Conservation (phyloP, 345 rosid genomes). For the Boechera stricta region DNA sequence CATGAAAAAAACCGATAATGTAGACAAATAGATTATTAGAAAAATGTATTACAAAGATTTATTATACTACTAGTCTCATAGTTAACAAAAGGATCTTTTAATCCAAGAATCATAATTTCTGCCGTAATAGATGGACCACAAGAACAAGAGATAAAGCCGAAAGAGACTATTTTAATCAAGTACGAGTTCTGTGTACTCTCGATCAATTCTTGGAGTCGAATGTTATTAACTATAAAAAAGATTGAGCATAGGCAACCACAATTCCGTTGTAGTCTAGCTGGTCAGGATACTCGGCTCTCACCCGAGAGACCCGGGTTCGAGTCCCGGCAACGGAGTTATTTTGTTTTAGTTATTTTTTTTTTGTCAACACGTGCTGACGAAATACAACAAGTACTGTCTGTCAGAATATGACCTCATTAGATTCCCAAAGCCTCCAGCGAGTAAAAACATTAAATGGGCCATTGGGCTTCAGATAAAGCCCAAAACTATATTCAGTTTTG, state of each 20-base stretch:
- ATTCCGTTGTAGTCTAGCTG: conserved; percentile 54
- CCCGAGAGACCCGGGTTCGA: conserved; percentile 71
- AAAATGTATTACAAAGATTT: neutral
- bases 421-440: too few species aligned
- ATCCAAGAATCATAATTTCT: conserved; percentile 34
- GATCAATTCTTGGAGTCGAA: neutral
- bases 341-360: neutral
- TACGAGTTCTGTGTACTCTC: neutral
- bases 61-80: neutral
- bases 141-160: conserved; percentile 32
- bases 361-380: too few species aligned
- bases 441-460: too few species aligned
- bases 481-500: neutral
- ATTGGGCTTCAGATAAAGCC: conserved; percentile 19
- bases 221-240: neutral
- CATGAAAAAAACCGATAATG: neutral
- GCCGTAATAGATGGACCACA: conserved; percentile 41
- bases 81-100: neutral
- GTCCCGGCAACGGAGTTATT: conserved; percentile 62
- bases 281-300: conserved; percentile 82
- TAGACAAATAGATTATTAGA: neutral
- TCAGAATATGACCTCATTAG: too few species aligned
- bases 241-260: rapidly evolving
- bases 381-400: too few species aligned
- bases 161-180: conserved; percentile 24